Percentiles rank a stretch among this genome's conserved stretches.
phyloP scores from a whole-genome alignment of 495 filamentous ascomycete species.

The Xeromyces bisporus region DNA sequence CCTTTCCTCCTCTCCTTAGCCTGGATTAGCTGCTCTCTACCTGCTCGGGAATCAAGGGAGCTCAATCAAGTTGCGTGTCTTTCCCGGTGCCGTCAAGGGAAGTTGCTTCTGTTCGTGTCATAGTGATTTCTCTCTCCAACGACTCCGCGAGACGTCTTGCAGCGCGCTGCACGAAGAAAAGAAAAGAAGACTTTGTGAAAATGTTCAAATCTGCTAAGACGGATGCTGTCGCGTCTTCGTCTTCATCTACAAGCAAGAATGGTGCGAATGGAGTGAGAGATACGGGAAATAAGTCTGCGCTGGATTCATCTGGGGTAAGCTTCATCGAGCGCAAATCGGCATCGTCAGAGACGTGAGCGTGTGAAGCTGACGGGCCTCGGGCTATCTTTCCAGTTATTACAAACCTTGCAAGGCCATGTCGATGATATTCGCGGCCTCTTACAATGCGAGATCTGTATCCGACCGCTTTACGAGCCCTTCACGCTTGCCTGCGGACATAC shows the following conservation, averaged over 20 bases:
- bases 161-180: no score
- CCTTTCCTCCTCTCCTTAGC: no score
- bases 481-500: slow-evolving; percentile 57
- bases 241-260: no score
- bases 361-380: slow-evolving; percentile 5
- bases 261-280: no score
- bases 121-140: no score
- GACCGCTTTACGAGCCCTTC: slow-evolving; percentile 56
- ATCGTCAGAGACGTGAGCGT: not conserved
- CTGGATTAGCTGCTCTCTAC: no score
- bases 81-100: no score
- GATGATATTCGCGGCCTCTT: slow-evolving; percentile 32
- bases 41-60: no score
- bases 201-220: not conserved
- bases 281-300: not conserved
- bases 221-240: not conserved
- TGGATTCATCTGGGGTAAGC: slow-evolving; percentile 18
- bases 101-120: no score
- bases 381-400: slow-evolving; percentile 16
- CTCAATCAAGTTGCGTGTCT: no score
- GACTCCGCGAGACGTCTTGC: no score
- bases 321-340: not conserved
- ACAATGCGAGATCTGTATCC: slow-evolving; percentile 53
- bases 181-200: no score
- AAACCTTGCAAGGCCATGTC: slow-evolving; percentile 33